A percentile compares a stretch with the other conserved stretches of the same genome.
These are phyloP conservation scores for Immersiporthe knoxdaviesiana DNA, from an alignment of 2,329 filamentous ascomycete genomes.

Conservation along the genomic window DNA sequence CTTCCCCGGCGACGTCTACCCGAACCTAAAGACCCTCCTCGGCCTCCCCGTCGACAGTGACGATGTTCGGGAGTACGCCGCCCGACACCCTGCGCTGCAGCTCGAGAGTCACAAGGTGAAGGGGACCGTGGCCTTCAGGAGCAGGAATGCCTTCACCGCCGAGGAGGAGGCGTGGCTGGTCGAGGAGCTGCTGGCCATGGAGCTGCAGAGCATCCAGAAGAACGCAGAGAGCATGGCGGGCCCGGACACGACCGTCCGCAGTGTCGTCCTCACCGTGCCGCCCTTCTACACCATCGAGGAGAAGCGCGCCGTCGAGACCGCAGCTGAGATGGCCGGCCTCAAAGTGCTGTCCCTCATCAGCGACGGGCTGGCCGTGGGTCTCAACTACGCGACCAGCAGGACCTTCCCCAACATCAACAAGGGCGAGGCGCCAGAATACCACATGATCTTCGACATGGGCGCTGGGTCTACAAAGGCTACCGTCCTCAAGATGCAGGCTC, in stretches of 20 bases:
- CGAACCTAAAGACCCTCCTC: conserved; percentile 89
- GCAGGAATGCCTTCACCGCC: conserved; percentile 62
- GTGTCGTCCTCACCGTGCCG: conserved; percentile 87
- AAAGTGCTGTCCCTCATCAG: conserved; percentile 84
- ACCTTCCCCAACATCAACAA: conserved; percentile 85
- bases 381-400: conserved; percentile 92
- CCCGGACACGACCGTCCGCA: conserved; percentile 71
- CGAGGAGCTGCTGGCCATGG: conserved; percentile 95
- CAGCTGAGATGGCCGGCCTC: conserved; percentile 85
- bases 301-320: conserved; percentile 81
- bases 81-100: conserved; percentile 77
- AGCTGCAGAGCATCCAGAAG: conserved; percentile 85
- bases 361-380: conserved; percentile 87
- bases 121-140: conserved; percentile 81
- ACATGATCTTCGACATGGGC: conserved; percentile 97
- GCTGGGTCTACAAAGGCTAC: conserved; percentile 92
- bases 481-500: conserved; percentile 85
- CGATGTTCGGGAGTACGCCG: conserved; percentile 69
- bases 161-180: conserved; percentile 73
- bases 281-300: conserved; percentile 90
- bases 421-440: conserved; percentile 84
- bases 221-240: conserved; percentile 87
- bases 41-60: conserved; percentile 68
- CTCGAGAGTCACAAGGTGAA: conserved; percentile 63
- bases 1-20: conserved; percentile 92